Base-by-base conservation (phyloP, 352 stramenopile species). In the Globisporangium irregulare region DNA sequence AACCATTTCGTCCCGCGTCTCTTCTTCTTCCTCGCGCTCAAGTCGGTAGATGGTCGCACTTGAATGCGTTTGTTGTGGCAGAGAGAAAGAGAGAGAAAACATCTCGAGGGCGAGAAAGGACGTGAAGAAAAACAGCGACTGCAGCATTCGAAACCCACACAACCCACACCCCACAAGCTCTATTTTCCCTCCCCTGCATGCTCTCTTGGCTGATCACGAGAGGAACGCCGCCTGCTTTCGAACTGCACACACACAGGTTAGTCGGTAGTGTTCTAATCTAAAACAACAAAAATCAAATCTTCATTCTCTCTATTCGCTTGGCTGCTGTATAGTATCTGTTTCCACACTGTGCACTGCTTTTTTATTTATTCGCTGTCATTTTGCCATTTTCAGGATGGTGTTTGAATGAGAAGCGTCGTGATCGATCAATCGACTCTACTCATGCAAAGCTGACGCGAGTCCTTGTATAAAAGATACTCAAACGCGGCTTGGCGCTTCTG, bases 381-480 rank as follows among this genome's bases (percentile, higher is more conserved):
- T 4, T 54, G 36, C 14, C 36, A 43, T 20, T 48, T 34, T 61
- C 9, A 14, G 6, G 18, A 43, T n/a, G n/a, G 27, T 14, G 18
- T 18, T 25, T 5, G 27, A 48, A 24, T 57, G 7, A 66, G 46
- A 36, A n/a, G 6, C 4, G 7, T 24, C 38, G 22, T 5, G 7
- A 56, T 29, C 25, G 6, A 51, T 51, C 5, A 38, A 29, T 64
- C 4, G 38, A 0, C 38, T 46, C 54, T 53, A 4, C 34, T 4
- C 24, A 70, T 53, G 48, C 48, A 58, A 27, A 38, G 58, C 14
- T 70, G 65, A 2, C 48, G 65, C 1, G 48, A 64, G 41, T 90
- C 74, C 64, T 89, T 91, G 83, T 93, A 94, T 25, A 93, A 74
- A 18, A 92, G 74, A 56, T 80, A 95, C 10, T 89, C 82, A 43